Evolutionary conservation across 306 rosid species (phyloP).

Genomic region (Quercus engelmannii): DNA sequence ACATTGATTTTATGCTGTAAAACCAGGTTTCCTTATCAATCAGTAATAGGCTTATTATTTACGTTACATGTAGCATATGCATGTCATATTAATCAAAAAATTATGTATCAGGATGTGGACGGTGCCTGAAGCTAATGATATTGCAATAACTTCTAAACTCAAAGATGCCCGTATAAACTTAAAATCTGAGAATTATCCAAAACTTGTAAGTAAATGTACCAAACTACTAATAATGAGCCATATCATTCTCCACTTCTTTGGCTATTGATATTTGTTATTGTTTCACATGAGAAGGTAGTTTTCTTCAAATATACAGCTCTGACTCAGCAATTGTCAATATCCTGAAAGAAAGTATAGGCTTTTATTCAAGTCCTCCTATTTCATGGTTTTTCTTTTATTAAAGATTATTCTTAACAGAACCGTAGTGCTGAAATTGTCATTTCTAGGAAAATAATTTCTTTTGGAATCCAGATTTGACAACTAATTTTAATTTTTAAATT

Average conservation of each 20-base stretch:
- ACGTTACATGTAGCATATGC: constrained; percentile 14
- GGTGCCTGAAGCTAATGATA: constrained; percentile 44
- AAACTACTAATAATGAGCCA: constrained; percentile 4
- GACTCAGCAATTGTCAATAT: neutral
- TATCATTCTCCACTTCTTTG: neutral
- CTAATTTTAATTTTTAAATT: neutral
- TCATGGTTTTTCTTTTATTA: neutral
- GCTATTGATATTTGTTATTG: neutral
- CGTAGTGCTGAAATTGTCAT: neutral
- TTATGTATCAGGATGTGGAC: constrained; percentile 65
- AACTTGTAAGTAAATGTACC: constrained; percentile 51
- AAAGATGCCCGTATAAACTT: constrained; percentile 35
- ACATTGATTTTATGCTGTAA: neutral
- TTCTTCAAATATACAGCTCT: neutral
- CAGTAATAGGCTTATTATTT: constrained; percentile 2
- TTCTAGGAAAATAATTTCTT: neutral
- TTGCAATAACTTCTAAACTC: constrained; percentile 36
- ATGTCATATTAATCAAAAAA: constrained; percentile 9
- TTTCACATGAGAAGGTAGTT: neutral
- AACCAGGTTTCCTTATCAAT: constrained; percentile 9
- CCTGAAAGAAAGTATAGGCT: neutral
- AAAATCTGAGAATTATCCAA: constrained; percentile 36
- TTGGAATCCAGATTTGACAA: neutral
- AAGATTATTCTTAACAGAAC: neutral
- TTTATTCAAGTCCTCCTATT: neutral